Percentiles rank a stretch among this genome's conserved stretches.
These are phyloP conservation scores for Purpureocillium lavendulum DNA, from an alignment of 2,329 filamentous ascomycete species.

Conservation along the genomic window DNA sequence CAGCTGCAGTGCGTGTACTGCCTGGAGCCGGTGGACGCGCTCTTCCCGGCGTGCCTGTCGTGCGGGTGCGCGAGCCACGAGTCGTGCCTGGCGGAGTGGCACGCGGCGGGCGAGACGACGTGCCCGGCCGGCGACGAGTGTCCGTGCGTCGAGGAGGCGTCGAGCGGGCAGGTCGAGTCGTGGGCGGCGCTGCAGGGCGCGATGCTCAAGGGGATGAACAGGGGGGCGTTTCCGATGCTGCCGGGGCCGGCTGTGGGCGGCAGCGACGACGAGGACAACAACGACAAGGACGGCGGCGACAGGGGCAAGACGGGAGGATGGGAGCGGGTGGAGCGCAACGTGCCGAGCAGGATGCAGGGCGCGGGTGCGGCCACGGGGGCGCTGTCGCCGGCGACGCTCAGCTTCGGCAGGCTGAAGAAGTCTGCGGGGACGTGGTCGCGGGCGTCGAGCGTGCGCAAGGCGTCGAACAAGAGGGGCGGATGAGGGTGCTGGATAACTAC, in stretches of 20 bases:
- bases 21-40: constrained; percentile 48
- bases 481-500: neutral
- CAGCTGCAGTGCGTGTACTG: constrained; percentile 57
- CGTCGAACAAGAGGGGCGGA: constrained; percentile 23
- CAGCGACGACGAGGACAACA: constrained; percentile 19
- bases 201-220: constrained; percentile 22
- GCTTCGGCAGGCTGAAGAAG: constrained; percentile 41
- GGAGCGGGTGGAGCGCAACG: constrained; percentile 16
- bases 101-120: constrained; percentile 43
- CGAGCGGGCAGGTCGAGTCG: constrained; percentile 49
- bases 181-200: constrained; percentile 42
- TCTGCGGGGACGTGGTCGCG: constrained; percentile 39
- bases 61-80: constrained; percentile 57
- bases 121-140: constrained; percentile 61
- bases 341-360: constrained; percentile 13
- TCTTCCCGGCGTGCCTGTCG: constrained; percentile 53
- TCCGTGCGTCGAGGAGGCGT: constrained; percentile 49
- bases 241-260: constrained; percentile 19
- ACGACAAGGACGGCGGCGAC: constrained; percentile 18
- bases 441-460: constrained; percentile 14
- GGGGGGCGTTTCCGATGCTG: constrained; percentile 13
- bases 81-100: constrained; percentile 50
- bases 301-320: constrained; percentile 12
- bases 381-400: constrained; percentile 33
- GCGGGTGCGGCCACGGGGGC: constrained; percentile 9